phyloP scores from a whole-genome alignment of 192 early-diverging fungal genomes.

The Chytriomyces sp. region DNA sequence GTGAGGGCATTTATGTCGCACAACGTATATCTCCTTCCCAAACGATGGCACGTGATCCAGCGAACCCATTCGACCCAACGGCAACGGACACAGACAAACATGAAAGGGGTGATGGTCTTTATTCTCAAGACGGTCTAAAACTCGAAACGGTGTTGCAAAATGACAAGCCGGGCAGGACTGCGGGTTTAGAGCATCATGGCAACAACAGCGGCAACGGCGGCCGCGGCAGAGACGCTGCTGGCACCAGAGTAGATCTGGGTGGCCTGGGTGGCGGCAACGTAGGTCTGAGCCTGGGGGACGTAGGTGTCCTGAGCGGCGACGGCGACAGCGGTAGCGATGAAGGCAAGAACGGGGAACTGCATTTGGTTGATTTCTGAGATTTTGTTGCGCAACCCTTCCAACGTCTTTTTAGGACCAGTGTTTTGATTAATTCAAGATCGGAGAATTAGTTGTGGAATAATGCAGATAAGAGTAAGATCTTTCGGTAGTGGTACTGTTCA shows the following conservation, averaged over 20 bases:
- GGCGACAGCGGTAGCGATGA: neutral
- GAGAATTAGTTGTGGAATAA: too few relatives aligned
- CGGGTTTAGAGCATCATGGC: neutral
- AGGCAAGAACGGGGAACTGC: neutral
- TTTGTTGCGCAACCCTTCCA: neutral
- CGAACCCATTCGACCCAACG: neutral
- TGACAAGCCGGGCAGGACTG: neutral
- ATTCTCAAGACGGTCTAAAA: neutral
- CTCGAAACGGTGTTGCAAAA: neutral
- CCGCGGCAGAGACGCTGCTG: neutral
- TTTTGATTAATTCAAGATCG: too few relatives aligned
- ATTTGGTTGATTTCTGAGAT: neutral
- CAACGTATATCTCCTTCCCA: neutral
- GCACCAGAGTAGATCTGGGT: neutral
- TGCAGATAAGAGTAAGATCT: neutral
- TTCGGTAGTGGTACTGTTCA: neutral
- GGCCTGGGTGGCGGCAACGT: neutral
- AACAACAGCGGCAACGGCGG: conserved; percentile 4
- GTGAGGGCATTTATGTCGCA: too few relatives aligned
- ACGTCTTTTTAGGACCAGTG: too few relatives aligned
- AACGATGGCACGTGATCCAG: neutral
- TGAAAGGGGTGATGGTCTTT: too few relatives aligned
- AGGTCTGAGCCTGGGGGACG: neutral
- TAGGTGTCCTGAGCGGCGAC: neutral
- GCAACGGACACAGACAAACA: too few relatives aligned